A percentile compares a stretch with the other conserved stretches of the same genome.
phyloP scores from a whole-genome alignment of 257 asterid species.

The Solanum virginianum region DNA sequence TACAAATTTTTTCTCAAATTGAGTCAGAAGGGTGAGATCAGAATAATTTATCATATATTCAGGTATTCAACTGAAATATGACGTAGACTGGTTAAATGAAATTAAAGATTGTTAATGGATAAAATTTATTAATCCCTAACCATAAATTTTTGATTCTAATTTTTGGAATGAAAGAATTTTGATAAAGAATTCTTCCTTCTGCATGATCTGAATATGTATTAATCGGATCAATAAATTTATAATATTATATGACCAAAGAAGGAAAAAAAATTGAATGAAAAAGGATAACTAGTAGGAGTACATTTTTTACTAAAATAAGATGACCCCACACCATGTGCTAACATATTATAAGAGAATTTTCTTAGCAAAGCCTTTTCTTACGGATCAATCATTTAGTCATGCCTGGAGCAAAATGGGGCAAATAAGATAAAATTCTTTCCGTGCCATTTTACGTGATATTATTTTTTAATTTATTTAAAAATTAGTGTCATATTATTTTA shows the following conservation, averaged over 20 bases:
- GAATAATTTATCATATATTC: no score
- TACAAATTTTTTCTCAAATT: no score
- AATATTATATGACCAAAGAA: not conserved
- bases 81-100: no score
- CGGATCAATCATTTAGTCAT: not conserved
- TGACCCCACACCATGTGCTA: not conserved
- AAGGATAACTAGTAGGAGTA: not conserved
- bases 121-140: not conserved
- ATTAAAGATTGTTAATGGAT: no score
- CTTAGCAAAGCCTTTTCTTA: not conserved
- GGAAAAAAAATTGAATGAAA: not conserved
- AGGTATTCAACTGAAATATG: no score
- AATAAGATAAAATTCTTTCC: not conserved
- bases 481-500: no score
- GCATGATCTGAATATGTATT: not conserved
- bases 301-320: not conserved
- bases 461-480: no score
- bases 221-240: not conserved
- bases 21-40: no score
- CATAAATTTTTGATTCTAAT: not conserved
- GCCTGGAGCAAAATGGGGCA: not conserved
- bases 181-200: not conserved
- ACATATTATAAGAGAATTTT: not conserved
- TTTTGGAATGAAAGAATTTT: not conserved
- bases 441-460: no score